Conservation (phyloP, 2,329 filamentous ascomycete genomes). For the Fusarium goolgardi region DNA sequence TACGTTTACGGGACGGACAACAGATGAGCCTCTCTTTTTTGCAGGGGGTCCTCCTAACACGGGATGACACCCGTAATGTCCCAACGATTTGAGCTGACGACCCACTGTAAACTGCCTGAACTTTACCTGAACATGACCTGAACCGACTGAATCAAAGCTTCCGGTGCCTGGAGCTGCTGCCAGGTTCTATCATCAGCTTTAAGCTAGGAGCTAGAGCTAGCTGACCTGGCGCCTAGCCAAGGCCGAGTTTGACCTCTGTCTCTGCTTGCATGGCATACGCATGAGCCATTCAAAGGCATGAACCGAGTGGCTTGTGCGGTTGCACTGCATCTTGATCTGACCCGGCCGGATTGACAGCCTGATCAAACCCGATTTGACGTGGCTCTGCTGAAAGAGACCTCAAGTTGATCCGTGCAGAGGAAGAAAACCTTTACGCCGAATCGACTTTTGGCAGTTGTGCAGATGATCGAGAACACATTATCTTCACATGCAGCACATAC, state of each 20-base stretch:
- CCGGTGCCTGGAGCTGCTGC: not conserved
- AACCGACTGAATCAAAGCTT: slow-evolving; percentile 1
- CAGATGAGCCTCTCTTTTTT: slow-evolving; percentile 34
- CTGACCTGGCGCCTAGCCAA: not conserved
- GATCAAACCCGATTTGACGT: slow-evolving; percentile 2
- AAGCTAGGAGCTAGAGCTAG: not conserved
- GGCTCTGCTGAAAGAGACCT: slow-evolving; percentile 11
- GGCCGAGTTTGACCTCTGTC: not conserved
- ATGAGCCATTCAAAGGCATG: slow-evolving; percentile 2
- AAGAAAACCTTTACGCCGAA: not conserved
- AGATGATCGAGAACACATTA: not conserved
- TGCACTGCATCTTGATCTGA: slow-evolving; percentile 13
- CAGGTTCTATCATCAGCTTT: not conserved
- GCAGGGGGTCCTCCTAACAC: slow-evolving; percentile 36
- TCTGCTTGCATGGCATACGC: not conserved
- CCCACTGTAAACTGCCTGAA: slow-evolving; percentile 33
- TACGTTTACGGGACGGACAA: slow-evolving; percentile 23
- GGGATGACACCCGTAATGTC: slow-evolving; percentile 42
- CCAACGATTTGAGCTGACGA: slow-evolving; percentile 42
- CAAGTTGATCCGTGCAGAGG: not conserved
- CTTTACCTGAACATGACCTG: slow-evolving; percentile 1
- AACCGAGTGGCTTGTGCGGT: slow-evolving; percentile 10
- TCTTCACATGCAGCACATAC: slow-evolving; percentile 16
- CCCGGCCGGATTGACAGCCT: not conserved
- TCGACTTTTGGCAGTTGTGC: not conserved